Conservation (phyloP, 352 stramenopile species). For the Pythium rishiriense region DNA sequence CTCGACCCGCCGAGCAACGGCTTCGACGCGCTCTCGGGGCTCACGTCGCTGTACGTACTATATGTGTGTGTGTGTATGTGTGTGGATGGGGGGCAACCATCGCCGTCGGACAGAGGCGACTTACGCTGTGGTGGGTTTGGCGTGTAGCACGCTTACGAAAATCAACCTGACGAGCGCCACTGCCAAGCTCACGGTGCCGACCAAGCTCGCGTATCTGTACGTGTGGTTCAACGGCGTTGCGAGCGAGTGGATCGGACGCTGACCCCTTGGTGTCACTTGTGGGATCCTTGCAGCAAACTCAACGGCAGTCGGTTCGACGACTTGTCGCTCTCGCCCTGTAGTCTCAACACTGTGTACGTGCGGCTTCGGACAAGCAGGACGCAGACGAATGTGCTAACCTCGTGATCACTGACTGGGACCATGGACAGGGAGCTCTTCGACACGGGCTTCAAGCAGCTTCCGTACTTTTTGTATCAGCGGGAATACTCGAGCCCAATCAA, state of each 20-base stretch:
- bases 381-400: too few species aligned
- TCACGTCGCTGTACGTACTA: slow-evolving; percentile 11
- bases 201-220: slow-evolving; percentile 31
- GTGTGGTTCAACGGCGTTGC: slow-evolving; percentile 3
- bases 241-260: too few species aligned
- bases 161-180: slow-evolving; percentile 24
- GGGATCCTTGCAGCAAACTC: slow-evolving; percentile 31
- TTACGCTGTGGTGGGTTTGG: neutral
- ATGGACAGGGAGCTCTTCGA: slow-evolving; percentile 27
- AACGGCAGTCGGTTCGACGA: slow-evolving; percentile 25
- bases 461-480: slow-evolving; percentile 35
- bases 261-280: too few species aligned
- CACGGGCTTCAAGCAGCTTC: slow-evolving; percentile 29
- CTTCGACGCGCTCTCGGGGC: neutral
- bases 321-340: slow-evolving; percentile 1
- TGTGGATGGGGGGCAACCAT: neutral
- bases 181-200: slow-evolving; percentile 18
- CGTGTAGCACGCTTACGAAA: slow-evolving; percentile 29
- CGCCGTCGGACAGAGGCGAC: too few species aligned
- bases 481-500: slow-evolving; percentile 21
- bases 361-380: too few species aligned
- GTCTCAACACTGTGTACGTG: slow-evolving; percentile 22
- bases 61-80: neutral
- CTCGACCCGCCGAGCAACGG: neutral
- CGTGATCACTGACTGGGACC: too few species aligned